phyloP scores from a whole-genome alignment of 2,329 filamentous ascomycete species.

The Nectriaceae sp. region DNA sequence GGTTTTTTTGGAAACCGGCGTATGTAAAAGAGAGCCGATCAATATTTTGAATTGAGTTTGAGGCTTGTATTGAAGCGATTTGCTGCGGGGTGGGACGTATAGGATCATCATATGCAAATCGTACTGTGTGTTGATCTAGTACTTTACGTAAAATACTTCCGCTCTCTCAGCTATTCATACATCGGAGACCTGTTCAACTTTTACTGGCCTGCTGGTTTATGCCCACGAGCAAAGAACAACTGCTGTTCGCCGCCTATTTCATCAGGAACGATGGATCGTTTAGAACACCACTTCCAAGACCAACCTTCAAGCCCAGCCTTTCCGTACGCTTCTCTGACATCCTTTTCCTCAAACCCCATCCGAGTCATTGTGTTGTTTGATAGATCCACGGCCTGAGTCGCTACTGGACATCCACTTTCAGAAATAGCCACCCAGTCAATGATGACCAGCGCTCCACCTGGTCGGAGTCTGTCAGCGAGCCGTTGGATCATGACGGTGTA shows the following conservation, averaged over 20 bases:
- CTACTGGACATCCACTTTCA: slow-evolving; percentile 12
- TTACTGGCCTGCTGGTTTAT: too few species aligned
- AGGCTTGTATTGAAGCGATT: too few species aligned
- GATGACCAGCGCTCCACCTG: slow-evolving; percentile 34
- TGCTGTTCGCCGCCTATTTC: slow-evolving; percentile 27
- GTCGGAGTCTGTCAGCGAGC: slow-evolving; percentile 29
- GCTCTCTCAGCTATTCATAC: too few species aligned
- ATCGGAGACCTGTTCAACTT: too few species aligned
- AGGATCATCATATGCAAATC: too few species aligned
- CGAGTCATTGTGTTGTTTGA: slow-evolving; percentile 20
- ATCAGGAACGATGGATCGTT: slow-evolving; percentile 21
- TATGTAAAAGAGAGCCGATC: too few species aligned
- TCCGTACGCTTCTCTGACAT: slow-evolving; percentile 22
- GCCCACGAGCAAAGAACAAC: slow-evolving; percentile 27
- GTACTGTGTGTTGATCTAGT: too few species aligned
- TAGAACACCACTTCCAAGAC: slow-evolving; percentile 27
- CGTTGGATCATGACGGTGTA: slow-evolving; percentile 26
- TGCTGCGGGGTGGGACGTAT: too few species aligned
- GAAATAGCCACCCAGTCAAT: slow-evolving; percentile 32
- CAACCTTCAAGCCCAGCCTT: slow-evolving; percentile 25
- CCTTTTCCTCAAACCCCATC: slow-evolving; percentile 24
- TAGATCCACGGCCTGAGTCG: slow-evolving; percentile 1
- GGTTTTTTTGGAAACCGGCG: too few species aligned
- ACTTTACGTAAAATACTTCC: too few species aligned
- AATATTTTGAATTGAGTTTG: too few species aligned